These are phyloP conservation scores for Porcisia hertigi DNA, from an alignment of 208 protist species.

Conservation along the genomic window DNA sequence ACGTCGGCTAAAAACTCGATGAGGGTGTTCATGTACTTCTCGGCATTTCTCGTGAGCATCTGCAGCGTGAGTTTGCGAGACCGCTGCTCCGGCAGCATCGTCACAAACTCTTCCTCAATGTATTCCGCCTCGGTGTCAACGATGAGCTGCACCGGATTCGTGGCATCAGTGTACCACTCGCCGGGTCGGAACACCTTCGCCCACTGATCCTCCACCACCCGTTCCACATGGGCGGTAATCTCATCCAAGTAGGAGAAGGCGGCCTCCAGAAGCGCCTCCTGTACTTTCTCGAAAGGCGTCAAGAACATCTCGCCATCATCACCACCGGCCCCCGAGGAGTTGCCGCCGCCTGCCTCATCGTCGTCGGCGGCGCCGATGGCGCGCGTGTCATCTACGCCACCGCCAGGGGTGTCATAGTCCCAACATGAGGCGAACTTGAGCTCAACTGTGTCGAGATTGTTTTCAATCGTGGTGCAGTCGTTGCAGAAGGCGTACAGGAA, in stretches of 20 bases:
- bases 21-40: conserved; percentile 76
- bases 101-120: conserved; percentile 85
- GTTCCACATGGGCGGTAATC: conserved; percentile 82
- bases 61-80: conserved; percentile 57
- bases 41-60: conserved; percentile 73
- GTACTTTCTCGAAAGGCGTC: conserved; percentile 72
- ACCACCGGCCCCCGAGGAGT: neutral
- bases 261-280: conserved; percentile 66
- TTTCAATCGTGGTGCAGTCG: conserved; percentile 84
- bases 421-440: conserved; percentile 84
- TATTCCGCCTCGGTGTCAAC: conserved; percentile 79
- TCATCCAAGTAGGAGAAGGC: conserved; percentile 85
- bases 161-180: conserved; percentile 68
- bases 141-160: conserved; percentile 84
- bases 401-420: conserved; percentile 36
- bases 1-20: conserved; percentile 83
- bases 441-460: conserved; percentile 87
- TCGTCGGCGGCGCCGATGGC: neutral
- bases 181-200: conserved; percentile 61
- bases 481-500: conserved; percentile 90
- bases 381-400: too few species aligned
- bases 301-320: conserved; percentile 13
- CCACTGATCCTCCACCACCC: conserved; percentile 79
- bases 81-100: conserved; percentile 66
- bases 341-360: conserved; percentile 10